Evolutionary conservation across 371 early-diverging fungal genomes (phyloP).

Genomic region (Circinella minor): DNA sequence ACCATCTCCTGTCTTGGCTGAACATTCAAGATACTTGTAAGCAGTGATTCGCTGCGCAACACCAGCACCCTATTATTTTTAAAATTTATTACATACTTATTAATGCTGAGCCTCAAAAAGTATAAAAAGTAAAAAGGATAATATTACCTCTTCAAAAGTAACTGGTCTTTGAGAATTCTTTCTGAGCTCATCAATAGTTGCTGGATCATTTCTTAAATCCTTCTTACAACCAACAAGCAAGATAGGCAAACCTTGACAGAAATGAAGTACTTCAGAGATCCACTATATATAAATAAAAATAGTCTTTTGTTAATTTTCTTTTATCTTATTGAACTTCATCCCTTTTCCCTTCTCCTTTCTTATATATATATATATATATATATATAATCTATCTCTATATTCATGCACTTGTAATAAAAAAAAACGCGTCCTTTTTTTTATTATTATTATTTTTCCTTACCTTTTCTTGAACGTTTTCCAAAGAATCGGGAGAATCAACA

Average conservation of each 20-base stretch:
- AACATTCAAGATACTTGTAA: conserved; percentile 79
- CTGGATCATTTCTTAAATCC: conserved; percentile 86
- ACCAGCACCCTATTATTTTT: conserved; percentile 52
- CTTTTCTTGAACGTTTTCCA: conserved; percentile 85
- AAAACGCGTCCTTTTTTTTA: background rate
- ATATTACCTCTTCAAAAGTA: conserved; percentile 71
- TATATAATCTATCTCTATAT: background rate
- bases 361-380: conserved; percentile 18
- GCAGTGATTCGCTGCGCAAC: conserved; percentile 76
- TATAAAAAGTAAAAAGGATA: background rate
- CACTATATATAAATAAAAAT: conserved; percentile 60
- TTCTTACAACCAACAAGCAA: conserved; percentile 90
- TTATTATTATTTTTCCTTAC: conserved; percentile 42
- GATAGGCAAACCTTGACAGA: conserved; percentile 86
- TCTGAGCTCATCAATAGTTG: conserved; percentile 74
- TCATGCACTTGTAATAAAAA: background rate
- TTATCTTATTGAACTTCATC: conserved; percentile 1
- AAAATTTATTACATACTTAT: background rate
- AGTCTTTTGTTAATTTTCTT: too few species aligned
- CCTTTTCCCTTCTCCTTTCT: conserved; percentile 53
- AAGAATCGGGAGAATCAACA: conserved; percentile 86
- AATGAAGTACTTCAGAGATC: conserved; percentile 91
- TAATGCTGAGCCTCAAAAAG: conserved; percentile 7
- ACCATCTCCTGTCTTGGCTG: conserved; percentile 71
- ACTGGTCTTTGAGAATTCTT: conserved; percentile 82